These are phyloP conservation scores for Rhododendron molle DNA, from an alignment of 148 eudicot species.

Conservation along the genomic window DNA sequence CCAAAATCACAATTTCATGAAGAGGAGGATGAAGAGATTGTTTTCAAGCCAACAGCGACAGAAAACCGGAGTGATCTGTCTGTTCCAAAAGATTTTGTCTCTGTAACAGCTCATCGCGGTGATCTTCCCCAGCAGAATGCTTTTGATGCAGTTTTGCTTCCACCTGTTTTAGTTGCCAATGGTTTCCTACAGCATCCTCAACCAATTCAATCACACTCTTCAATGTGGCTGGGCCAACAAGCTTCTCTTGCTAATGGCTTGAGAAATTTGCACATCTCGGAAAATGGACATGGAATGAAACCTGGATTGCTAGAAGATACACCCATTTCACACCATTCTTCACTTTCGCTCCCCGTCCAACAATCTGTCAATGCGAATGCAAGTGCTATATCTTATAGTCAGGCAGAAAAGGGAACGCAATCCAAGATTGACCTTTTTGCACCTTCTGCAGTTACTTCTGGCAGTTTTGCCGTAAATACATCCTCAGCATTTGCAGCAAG, in stretches of 20 bases:
- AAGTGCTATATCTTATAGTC: constrained; percentile 18
- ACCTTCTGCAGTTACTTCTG: constrained; percentile 24
- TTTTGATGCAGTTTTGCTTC: not conserved
- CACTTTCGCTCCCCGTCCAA: constrained; percentile 30
- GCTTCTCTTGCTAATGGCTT: constrained; percentile 31
- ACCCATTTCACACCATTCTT: constrained; percentile 19
- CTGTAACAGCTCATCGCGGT: constrained; percentile 18
- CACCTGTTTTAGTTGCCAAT: constrained; percentile 8
- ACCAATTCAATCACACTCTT: constrained; percentile 20
- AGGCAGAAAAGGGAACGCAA: constrained; percentile 27
- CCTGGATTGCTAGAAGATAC: constrained; percentile 26
- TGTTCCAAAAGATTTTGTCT: constrained; percentile 9
- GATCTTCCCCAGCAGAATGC: constrained; percentile 17
- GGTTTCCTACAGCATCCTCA: constrained; percentile 23
- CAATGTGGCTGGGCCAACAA: constrained; percentile 35
- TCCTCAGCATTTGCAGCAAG: constrained; percentile 23
- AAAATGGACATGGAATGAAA: constrained; percentile 24
- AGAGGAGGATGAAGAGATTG: constrained; percentile 58
- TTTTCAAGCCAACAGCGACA: constrained; percentile 41
- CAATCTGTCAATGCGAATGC: constrained; percentile 20
- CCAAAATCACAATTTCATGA: constrained; percentile 26
- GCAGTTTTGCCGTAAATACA: constrained; percentile 21
- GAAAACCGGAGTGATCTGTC: constrained; percentile 37
- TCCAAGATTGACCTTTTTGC: constrained; percentile 25
- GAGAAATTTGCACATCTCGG: constrained; percentile 31